A percentile compares a stretch with the other conserved stretches of the same genome.
Evolutionary conservation across 2,329 filamentous ascomycete species (phyloP).

Genomic region (Trichoderma breve): DNA sequence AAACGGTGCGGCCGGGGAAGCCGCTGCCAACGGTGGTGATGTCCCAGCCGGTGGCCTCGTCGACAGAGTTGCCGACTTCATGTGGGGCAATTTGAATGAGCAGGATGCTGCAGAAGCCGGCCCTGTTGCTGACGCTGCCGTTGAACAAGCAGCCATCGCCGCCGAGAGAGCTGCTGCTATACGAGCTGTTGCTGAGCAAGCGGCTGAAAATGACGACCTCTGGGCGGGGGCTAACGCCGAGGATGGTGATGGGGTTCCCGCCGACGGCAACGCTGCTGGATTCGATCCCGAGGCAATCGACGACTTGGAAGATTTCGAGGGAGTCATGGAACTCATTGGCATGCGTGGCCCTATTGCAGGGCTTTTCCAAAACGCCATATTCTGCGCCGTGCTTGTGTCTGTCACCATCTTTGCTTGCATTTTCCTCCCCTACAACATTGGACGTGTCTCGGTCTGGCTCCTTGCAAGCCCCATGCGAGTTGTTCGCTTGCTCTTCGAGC

Average conservation of each 20-base stretch:
- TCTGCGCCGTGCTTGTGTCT: conserved; percentile 86
- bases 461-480: conserved; percentile 77
- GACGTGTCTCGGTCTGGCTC: conserved; percentile 77
- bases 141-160: neutral
- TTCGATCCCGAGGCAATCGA: conserved; percentile 75
- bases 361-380: conserved; percentile 90
- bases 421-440: conserved; percentile 88
- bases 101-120: conserved; percentile 21
- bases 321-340: conserved; percentile 91
- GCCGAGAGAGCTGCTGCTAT: neutral
- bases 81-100: conserved; percentile 57
- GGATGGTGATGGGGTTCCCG: conserved; percentile 42
- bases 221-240: conserved; percentile 34
- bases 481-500: conserved; percentile 66
- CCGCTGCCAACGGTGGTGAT: conserved; percentile 20
- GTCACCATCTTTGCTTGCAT: conserved; percentile 82
- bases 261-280: conserved; percentile 51
- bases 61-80: conserved; percentile 52
- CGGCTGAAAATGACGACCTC: conserved; percentile 49
- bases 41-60: conserved; percentile 29
- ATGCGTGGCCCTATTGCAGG: conserved; percentile 92
- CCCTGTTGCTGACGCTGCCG: conserved; percentile 18
- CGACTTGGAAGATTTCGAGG: conserved; percentile 91
- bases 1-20: conserved; percentile 19
- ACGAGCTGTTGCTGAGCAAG: neutral